Percentiles rank a stretch among this genome's conserved stretches.
These are phyloP conservation scores for Alternaria brassicicola DNA, from an alignment of 2,329 filamentous ascomycete genomes.

Conservation along the genomic window DNA sequence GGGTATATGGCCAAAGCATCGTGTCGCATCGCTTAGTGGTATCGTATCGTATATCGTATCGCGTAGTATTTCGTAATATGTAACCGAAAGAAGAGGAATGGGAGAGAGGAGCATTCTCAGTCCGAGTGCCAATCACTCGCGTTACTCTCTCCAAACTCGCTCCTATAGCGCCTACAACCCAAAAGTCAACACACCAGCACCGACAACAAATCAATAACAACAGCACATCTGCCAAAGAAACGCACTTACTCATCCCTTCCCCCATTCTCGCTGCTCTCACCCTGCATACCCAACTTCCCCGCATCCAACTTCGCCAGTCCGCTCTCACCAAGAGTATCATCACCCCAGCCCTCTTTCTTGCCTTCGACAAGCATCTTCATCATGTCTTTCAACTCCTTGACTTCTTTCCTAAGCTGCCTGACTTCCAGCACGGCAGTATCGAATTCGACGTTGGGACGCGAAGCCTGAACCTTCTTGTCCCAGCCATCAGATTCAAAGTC, in stretches of 20 bases:
- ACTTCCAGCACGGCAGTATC: conserved; percentile 76
- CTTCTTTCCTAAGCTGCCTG: conserved; percentile 52
- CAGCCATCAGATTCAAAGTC: conserved; percentile 87
- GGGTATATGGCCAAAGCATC: not conserved
- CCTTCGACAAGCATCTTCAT: conserved; percentile 34
- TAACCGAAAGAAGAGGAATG: not conserved
- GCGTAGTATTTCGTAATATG: not conserved
- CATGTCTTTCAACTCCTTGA: conserved; percentile 54
- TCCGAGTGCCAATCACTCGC: conserved; percentile 31
- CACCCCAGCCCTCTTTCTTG: conserved; percentile 33
- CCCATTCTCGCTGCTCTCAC: conserved; percentile 35
- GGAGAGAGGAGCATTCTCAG: conserved; percentile 2
- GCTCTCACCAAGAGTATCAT: conserved; percentile 40
- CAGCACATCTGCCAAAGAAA: not conserved
- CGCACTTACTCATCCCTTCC: conserved; percentile 30
- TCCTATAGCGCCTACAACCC: conserved; percentile 16
- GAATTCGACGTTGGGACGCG: conserved; percentile 79
- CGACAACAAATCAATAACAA: not conserved
- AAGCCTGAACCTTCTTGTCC: conserved; percentile 77
- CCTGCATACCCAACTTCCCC: conserved; percentile 17
- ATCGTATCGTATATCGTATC: not conserved
- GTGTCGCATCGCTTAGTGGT: not conserved
- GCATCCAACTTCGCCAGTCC: conserved; percentile 28
- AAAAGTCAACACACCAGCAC: conserved; percentile 9
- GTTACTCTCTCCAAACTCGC: conserved; percentile 32